These are phyloP conservation scores for Sphaerostilbella broomeana DNA, from an alignment of 2,329 filamentous ascomycete species.

Conservation along the genomic window DNA sequence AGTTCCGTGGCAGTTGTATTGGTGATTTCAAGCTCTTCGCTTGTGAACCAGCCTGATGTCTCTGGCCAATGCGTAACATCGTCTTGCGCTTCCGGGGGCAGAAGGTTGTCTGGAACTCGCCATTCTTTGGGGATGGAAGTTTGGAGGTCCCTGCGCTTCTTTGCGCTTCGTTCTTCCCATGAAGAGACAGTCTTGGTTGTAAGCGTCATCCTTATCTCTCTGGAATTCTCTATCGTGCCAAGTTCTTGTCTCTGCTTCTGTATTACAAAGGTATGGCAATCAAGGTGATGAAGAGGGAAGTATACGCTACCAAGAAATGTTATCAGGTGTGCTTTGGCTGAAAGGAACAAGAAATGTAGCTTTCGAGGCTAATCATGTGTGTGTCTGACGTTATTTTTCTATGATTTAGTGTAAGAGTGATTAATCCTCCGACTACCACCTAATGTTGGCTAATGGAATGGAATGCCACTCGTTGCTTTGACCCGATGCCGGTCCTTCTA, in stretches of 20 bases:
- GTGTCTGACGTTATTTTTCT: too few relatives aligned
- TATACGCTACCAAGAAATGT: too few relatives aligned
- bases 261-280: not conserved
- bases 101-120: slow-evolving; percentile 44
- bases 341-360: too few relatives aligned
- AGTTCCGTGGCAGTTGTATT: slow-evolving; percentile 36
- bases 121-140: slow-evolving; percentile 52
- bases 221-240: not conserved
- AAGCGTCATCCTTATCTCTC: not conserved
- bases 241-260: not conserved
- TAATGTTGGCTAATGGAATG: too few relatives aligned
- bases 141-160: slow-evolving; percentile 36
- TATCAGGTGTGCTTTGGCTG: too few relatives aligned
- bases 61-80: slow-evolving; percentile 52
- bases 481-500: too few relatives aligned
- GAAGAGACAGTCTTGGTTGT: too few relatives aligned
- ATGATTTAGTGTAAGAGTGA: too few relatives aligned
- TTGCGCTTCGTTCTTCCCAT: slow-evolving; percentile 38
- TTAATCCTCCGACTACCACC: too few relatives aligned
- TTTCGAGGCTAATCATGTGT: too few relatives aligned
- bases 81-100: slow-evolving; percentile 47
- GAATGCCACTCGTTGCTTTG: too few relatives aligned
- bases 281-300: not conserved
- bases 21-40: slow-evolving; percentile 41
- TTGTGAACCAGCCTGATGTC: slow-evolving; percentile 53